Conservation (phyloP, 1,284 basidiomycete genomes). For the Kalmanozyma brasiliensis region DNA sequence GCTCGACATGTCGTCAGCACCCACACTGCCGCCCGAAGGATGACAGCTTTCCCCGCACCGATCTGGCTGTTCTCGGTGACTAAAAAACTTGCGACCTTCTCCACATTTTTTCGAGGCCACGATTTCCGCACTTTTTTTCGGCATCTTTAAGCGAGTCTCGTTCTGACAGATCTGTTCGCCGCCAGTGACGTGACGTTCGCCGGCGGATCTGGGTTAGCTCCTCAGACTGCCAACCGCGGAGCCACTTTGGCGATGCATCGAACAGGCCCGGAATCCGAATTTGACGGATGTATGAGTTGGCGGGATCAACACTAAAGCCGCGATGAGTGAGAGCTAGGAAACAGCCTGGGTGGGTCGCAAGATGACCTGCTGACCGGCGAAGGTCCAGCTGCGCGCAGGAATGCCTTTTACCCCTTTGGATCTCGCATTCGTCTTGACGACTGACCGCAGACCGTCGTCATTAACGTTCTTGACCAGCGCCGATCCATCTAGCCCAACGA, state of each 20-base stretch:
- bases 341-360: constrained; percentile 6
- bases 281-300: too few relatives aligned
- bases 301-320: background rate
- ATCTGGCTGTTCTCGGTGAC: constrained; percentile 2
- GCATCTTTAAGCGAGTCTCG: background rate
- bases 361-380: constrained; percentile 6
- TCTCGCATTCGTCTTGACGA: background rate
- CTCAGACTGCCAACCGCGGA: too few relatives aligned
- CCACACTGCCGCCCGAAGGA: too few relatives aligned
- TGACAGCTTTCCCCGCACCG: background rate
- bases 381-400: constrained; percentile 14
- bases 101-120: background rate
- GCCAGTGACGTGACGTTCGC: constrained; percentile 1
- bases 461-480: constrained; percentile 24
- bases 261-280: too few relatives aligned
- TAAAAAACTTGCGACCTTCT: background rate
- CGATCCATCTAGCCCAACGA: constrained; percentile 25
- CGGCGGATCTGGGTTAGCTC: too few relatives aligned
- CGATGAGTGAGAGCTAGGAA: background rate
- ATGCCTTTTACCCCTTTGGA: constrained; percentile 7
- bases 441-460: constrained; percentile 24
- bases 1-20: too few relatives aligned
- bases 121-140: background rate
- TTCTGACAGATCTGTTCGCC: background rate
- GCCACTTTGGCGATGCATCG: too few relatives aligned